Evolutionary conservation across 129 eudicot genomes (phyloP).

Genomic region (Chrysanthemum makinoi): DNA sequence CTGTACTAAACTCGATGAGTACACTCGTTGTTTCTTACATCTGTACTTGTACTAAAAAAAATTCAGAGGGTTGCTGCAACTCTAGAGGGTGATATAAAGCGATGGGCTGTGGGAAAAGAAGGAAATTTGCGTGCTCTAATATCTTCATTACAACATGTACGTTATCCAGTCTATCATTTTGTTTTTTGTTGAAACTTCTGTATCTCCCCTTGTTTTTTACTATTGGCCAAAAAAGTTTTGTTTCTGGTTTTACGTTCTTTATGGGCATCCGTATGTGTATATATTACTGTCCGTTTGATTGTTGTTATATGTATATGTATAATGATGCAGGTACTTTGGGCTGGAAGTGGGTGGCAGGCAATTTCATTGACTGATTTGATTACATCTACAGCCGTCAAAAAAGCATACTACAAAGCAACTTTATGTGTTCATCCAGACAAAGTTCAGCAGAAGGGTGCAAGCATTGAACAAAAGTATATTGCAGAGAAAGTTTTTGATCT

Average conservation of each 20-base stretch:
- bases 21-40: neutral
- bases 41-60: conserved; percentile 13
- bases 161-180: conserved; percentile 18
- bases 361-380: conserved; percentile 86
- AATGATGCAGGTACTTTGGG: conserved; percentile 68
- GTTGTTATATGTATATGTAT: neutral
- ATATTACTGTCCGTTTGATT: neutral
- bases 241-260: neutral
- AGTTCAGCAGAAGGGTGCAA: conserved; percentile 97
- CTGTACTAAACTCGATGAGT: neutral
- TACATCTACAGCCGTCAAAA: conserved; percentile 75
- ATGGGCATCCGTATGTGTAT: neutral
- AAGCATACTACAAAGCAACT: conserved; percentile 78
- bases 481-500: conserved; percentile 93
- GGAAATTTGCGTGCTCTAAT: conserved; percentile 91
- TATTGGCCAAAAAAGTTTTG: neutral
- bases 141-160: conserved; percentile 68
- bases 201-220: too few species aligned
- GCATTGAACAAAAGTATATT: conserved; percentile 74
- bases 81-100: conserved; percentile 67
- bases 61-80: conserved; percentile 75
- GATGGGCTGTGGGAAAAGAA: conserved; percentile 94
- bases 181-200: neutral
- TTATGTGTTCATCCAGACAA: conserved; percentile 91
- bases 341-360: conserved; percentile 83